Evolutionary conservation across 2,329 filamentous ascomycete species (phyloP).

Genomic region (Alternaria sp.): DNA sequence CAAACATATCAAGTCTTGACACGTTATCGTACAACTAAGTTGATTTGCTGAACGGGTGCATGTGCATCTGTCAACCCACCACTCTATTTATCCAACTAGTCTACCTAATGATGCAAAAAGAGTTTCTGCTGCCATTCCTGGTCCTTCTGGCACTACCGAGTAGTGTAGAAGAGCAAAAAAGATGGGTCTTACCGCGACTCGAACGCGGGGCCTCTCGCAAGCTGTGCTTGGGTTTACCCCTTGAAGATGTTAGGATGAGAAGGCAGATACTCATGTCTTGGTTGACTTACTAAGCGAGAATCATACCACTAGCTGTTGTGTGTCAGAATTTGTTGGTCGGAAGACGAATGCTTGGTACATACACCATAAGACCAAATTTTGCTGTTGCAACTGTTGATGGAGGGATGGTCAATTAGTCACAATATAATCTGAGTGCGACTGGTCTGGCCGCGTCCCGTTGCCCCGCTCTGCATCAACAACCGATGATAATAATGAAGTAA

Average conservation of each 20-base stretch:
- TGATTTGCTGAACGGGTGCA: too few relatives aligned
- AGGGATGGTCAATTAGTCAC: fast-evolving
- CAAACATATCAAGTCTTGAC: not conserved
- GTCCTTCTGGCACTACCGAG: fast-evolving
- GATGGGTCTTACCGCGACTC: slow-evolving; percentile 20
- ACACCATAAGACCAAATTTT: slow-evolving; percentile 2
- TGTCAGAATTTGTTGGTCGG: not conserved
- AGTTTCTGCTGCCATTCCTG: not conserved
- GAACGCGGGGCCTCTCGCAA: slow-evolving; percentile 48
- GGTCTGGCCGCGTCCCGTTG: fast-evolving
- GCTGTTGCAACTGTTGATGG: slow-evolving; percentile 4
- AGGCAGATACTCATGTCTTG: fast-evolving
- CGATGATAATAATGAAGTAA: fast-evolving
- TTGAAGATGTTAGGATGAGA: too few relatives aligned
- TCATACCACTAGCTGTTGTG: slow-evolving; percentile 66
- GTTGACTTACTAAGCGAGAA: slow-evolving; percentile 64
- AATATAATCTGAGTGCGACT: fast-evolving
- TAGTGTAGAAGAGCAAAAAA: slow-evolving; percentile 1
- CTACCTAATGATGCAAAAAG: not conserved
- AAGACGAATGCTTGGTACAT: not conserved
- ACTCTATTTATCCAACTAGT: fast-evolving
- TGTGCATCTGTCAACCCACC: not conserved
- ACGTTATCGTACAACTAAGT: not conserved
- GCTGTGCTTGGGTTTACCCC: slow-evolving; percentile 47
- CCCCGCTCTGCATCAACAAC: not conserved